These are phyloP conservation scores for Ogataea siamensis DNA, from an alignment of 805 yeast genomes.

Conservation along the genomic window DNA sequence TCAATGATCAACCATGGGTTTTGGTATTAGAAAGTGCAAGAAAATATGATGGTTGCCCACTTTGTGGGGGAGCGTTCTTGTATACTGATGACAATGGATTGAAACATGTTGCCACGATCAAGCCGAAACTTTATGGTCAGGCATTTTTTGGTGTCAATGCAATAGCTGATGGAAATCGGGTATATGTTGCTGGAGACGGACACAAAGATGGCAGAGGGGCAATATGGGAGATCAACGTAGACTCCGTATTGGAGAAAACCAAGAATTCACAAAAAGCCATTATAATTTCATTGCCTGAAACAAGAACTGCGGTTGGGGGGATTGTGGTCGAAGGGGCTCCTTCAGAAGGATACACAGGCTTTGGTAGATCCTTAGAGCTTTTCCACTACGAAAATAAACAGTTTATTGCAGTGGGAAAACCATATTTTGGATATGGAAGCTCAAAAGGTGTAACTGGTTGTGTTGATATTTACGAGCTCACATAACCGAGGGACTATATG, in stretches of 20 bases:
- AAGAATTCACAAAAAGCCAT: neutral
- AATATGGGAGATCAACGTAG: slow-evolving; percentile 41
- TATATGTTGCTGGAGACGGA: slow-evolving; percentile 38
- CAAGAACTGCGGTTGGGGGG: slow-evolving; percentile 13
- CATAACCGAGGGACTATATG: slow-evolving; percentile 2
- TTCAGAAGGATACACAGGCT: slow-evolving; percentile 39
- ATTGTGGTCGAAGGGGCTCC: slow-evolving; percentile 24
- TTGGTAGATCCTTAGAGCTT: slow-evolving; percentile 40
- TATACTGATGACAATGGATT: slow-evolving; percentile 15
- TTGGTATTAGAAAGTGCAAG: slow-evolving; percentile 32
- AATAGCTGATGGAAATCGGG: slow-evolving; percentile 7
- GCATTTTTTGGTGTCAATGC: slow-evolving; percentile 25
- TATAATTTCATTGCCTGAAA: slow-evolving; percentile 11
- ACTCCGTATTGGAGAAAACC: slow-evolving; percentile 6
- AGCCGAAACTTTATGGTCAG: slow-evolving; percentile 12
- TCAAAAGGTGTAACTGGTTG: slow-evolving; percentile 33
- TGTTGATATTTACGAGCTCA: slow-evolving; percentile 24
- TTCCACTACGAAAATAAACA: slow-evolving; percentile 19
- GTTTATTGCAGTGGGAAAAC: slow-evolving; percentile 39
- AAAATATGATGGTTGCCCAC: slow-evolving; percentile 28
- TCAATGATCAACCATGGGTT: slow-evolving; percentile 25
- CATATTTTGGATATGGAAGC: slow-evolving; percentile 15
- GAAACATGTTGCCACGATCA: slow-evolving; percentile 16
- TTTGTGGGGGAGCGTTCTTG: slow-evolving; percentile 42
- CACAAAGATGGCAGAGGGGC: slow-evolving; percentile 41